phyloP scores from a whole-genome alignment of 140 eudicot genomes.

The Erigeron philadelphicus region DNA sequence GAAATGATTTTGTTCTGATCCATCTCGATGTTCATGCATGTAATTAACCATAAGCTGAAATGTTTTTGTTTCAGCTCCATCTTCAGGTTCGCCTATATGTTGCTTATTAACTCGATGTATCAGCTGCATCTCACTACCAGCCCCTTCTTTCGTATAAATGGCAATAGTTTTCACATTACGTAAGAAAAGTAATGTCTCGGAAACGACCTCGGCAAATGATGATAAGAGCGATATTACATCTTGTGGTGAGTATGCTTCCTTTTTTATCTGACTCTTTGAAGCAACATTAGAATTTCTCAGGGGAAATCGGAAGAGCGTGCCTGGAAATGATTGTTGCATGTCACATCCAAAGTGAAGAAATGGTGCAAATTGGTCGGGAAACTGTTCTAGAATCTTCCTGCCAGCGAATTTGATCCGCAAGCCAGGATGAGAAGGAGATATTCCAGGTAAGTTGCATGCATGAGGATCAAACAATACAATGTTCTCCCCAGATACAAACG shows the following conservation, averaged over 20 bases:
- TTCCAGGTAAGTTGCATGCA: conserved; percentile 94
- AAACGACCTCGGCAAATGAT: conserved; percentile 80
- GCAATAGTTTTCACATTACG: conserved; percentile 81
- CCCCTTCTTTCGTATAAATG: conserved; percentile 75
- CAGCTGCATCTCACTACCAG: conserved; percentile 68
- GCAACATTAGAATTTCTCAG: conserved; percentile 73
- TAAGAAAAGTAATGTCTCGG: conserved; percentile 80
- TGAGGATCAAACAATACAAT: conserved; percentile 97
- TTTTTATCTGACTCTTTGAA: conserved; percentile 88
- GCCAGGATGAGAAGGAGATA: conserved; percentile 99
- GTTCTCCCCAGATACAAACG: conserved; percentile 96
- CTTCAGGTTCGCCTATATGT: conserved; percentile 54
- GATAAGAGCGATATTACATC: conserved; percentile 85
- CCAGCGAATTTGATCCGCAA: conserved; percentile 84
- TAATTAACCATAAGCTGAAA: conserved; percentile 53
- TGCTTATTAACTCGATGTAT: conserved; percentile 66
- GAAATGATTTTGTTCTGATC: conserved; percentile 50
- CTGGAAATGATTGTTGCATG: conserved; percentile 80
- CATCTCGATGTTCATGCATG: conserved; percentile 51
- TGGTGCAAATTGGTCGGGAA: conserved; percentile 97
- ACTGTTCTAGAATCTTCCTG: conserved; percentile 74
- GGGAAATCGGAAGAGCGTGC: conserved; percentile 95
- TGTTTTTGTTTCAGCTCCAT: conserved; percentile 44
- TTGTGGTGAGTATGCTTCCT: conserved; percentile 75
- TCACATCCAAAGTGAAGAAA: conserved; percentile 95